Evolutionary conservation across 352 stramenopile genomes (phyloP), one percentile per base, ranked within the genome.

Genomic region (Phytophthora idaei): DNA sequence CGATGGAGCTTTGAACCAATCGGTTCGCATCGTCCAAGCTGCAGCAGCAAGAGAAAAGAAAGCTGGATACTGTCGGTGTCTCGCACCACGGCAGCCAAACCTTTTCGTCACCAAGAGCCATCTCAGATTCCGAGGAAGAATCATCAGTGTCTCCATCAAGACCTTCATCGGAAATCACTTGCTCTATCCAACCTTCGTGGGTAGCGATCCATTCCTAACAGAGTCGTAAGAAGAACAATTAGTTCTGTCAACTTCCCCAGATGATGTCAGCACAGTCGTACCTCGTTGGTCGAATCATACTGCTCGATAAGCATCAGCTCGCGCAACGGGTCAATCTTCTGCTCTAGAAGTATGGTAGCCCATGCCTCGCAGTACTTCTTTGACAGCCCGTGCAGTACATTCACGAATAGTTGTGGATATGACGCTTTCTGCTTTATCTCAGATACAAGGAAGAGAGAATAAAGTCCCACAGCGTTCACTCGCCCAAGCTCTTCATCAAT

Each of bases 51-150:
- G 83, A 87, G 31, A 95, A 95, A 2, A 95, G 64, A 61, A 93
- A 95, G 51, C 81, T 93, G 10, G 89, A 95, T 12, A 96, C 81
- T 5, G 75, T 89, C 6, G 89, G 78, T 3, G 87, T 94, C 61
- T 94, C 89, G 39, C 81, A 90, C 87, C 87, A 96, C 14, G 89
- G 87, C 1, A 96, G 74, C 85, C 85, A 95, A 11, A 96, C 80
- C 36, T 93, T 90, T 48, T 93, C 85, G 17, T 89, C 81, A n/a
- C 68, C 64, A 4, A 85, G 56, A 39, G 59, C 52, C 46, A 79
- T 64, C 25, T 86, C 80, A 25, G 70, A 71, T 36, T 87, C 76
- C 0, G 76, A 86, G 0, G 73, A 75, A 4, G 71, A 74, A 46
- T 76, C 70, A 42, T 80, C 76, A 1, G 64, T 64, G 25, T 86